Conservation (phyloP, 192 early-diverging fungal species). For the Pilaira anomala region DNA sequence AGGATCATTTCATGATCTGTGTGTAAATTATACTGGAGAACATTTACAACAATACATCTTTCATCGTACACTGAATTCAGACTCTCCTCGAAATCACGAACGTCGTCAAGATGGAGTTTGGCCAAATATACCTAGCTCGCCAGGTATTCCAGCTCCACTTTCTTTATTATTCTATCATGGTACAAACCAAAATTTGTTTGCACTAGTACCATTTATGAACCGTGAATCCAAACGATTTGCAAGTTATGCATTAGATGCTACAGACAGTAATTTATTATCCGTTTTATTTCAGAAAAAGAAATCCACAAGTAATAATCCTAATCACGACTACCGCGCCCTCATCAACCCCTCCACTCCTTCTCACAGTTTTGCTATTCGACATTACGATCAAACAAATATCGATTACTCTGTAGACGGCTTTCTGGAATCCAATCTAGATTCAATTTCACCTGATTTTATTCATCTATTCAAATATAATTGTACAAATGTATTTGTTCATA, state of each 20-base stretch:
- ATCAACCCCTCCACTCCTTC: slow-evolving; percentile 23
- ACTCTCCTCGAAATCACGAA: background rate
- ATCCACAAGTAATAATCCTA: slow-evolving; percentile 27
- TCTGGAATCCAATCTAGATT: slow-evolving; percentile 54
- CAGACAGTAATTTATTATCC: slow-evolving; percentile 43
- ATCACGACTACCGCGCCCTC: slow-evolving; percentile 17
- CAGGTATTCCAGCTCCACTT: background rate
- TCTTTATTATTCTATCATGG: slow-evolving; percentile 15
- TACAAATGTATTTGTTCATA: slow-evolving; percentile 57
- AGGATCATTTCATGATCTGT: slow-evolving; percentile 50
- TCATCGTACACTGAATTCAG: slow-evolving; percentile 3
- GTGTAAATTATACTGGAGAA: slow-evolving; percentile 46
- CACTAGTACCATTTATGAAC: slow-evolving; percentile 44
- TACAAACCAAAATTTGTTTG: slow-evolving; percentile 16
- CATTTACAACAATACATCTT: slow-evolving; percentile 42
- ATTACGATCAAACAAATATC: slow-evolving; percentile 49
- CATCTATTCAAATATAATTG: slow-evolving; percentile 61
- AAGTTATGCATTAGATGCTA: slow-evolving; percentile 38
- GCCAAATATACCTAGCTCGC: slow-evolving; percentile 7
- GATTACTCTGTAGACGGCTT: slow-evolving; percentile 70
- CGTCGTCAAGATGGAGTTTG: slow-evolving; percentile 65
- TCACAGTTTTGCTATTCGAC: slow-evolving; percentile 59
- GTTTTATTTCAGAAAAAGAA: slow-evolving; percentile 36
- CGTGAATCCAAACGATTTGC: slow-evolving; percentile 40
- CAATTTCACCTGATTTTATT: slow-evolving; percentile 66